These are phyloP conservation scores for Pleurotus citrinopileatus DNA, from an alignment of 768 basidiomycete genomes.

Conservation along the genomic window DNA sequence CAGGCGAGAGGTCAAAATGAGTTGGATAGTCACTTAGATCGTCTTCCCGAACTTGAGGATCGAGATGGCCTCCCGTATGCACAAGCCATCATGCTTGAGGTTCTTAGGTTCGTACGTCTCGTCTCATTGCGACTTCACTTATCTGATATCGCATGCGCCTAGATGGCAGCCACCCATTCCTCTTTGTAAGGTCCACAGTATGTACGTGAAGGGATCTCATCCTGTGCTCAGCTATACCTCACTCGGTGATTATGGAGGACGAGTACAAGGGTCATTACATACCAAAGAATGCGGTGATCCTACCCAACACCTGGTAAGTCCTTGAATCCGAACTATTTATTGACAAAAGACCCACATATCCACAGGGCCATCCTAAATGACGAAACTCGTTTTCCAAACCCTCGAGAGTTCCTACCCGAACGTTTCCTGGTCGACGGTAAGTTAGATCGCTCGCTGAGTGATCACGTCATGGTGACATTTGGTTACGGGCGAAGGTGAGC, in stretches of 20 bases:
- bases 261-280: slow-evolving; percentile 14
- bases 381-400: slow-evolving; percentile 29
- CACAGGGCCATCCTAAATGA: slow-evolving; percentile 33
- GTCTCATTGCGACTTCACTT: too few species aligned
- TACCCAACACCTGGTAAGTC: slow-evolving; percentile 16
- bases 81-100: slow-evolving; percentile 20
- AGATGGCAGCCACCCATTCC: slow-evolving; percentile 23
- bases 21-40: slow-evolving; percentile 25
- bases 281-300: slow-evolving; percentile 12
- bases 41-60: slow-evolving; percentile 21
- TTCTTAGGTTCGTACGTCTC: slow-evolving; percentile 11
- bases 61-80: slow-evolving; percentile 18
- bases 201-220: not conserved
- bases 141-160: not conserved
- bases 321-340: not conserved
- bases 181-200: slow-evolving; percentile 15
- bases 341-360: not conserved
- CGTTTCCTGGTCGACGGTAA: slow-evolving; percentile 30
- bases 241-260: slow-evolving; percentile 10
- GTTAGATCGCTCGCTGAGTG: slow-evolving; percentile 14
- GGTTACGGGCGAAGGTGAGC: slow-evolving; percentile 25
- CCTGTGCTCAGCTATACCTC: slow-evolving; percentile 9
- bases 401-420: slow-evolving; percentile 33
- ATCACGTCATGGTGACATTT: slow-evolving; percentile 14
- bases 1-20: slow-evolving; percentile 27